phyloP scores from a whole-genome alignment of 75 land plant species.

The Selaginella tamariscina region DNA sequence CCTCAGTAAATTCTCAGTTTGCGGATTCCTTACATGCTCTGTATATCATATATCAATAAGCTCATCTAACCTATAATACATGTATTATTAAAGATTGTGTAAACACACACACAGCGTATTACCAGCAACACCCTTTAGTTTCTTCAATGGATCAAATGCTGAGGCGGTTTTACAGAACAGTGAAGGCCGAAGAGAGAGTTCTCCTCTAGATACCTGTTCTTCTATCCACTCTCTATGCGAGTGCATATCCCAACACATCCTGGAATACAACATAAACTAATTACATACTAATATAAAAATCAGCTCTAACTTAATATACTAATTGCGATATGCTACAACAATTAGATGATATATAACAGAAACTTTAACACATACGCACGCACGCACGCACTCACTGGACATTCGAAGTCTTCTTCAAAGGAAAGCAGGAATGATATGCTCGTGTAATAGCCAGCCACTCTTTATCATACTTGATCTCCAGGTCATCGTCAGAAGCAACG shows the following conservation, averaged over 20 bases:
- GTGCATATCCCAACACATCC: constrained; percentile 19
- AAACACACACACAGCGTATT: background rate
- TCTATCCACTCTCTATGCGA: constrained; percentile 54
- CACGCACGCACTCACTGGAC: constrained; percentile 21
- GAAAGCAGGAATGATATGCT: constrained; percentile 51
- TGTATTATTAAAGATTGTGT: background rate
- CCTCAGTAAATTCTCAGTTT: constrained; percentile 46
- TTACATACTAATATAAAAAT: background rate
- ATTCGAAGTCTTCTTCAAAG: constrained; percentile 32
- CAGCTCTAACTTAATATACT: constrained; percentile 9
- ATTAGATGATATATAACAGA: background rate
- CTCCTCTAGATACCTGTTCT: constrained; percentile 30
- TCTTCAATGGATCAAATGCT: constrained; percentile 28
- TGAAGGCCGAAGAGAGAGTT: constrained; percentile 38
- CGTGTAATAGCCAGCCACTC: constrained; percentile 91
- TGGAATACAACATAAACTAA: constrained; percentile 1
- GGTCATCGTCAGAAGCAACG: constrained; percentile 53
- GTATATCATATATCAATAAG: background rate
- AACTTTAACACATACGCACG: background rate
- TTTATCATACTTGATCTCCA: constrained; percentile 74
- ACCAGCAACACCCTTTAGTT: background rate
- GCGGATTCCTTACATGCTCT: constrained; percentile 47
- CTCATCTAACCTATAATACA: background rate
- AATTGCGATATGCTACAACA: background rate
- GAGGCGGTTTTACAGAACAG: constrained; percentile 52